A percentile compares a stretch with the other conserved stretches of the same genome.
phyloP scores from a whole-genome alignment of 306 rosid species.

The Elaeagnus macrophylla region DNA sequence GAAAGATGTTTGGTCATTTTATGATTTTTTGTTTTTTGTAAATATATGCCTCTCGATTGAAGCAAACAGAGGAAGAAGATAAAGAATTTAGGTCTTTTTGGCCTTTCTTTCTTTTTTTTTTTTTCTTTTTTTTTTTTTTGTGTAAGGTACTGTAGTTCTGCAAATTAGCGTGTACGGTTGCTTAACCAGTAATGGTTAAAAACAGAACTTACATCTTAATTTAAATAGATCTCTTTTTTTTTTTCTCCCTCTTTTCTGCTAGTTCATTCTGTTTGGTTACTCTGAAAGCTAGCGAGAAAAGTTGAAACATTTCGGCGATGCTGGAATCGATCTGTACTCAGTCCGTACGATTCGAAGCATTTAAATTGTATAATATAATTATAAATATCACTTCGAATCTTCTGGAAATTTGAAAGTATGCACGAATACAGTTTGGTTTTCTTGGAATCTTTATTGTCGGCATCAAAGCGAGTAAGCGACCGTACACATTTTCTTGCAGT shows the following conservation, averaged over 20 bases:
- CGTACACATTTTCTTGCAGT: background rate
- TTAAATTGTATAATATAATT: too few relatives aligned
- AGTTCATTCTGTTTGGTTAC: background rate
- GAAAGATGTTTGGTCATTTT: constrained; percentile 15
- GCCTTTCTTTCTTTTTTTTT: background rate
- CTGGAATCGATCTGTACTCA: too few relatives aligned
- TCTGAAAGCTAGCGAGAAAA: constrained; percentile 12
- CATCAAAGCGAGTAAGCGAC: constrained; percentile 8
- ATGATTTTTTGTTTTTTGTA: constrained; percentile 18
- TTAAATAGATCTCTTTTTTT: background rate
- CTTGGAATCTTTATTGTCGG: constrained; percentile 2
- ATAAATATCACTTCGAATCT: too few relatives aligned
- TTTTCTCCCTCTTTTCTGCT: background rate
- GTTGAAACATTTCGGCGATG: background rate
- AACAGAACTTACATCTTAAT: constrained; percentile 1
- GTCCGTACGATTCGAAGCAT: too few relatives aligned
- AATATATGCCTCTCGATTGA: constrained; percentile 38
- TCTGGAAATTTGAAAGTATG: too few relatives aligned
- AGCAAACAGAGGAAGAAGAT: constrained; percentile 6
- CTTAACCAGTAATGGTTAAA: constrained; percentile 25
- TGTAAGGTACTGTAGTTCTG: constrained; percentile 28
- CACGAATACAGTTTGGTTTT: too few relatives aligned
- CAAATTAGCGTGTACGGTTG: constrained; percentile 6
- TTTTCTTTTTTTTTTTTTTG: too few relatives aligned
- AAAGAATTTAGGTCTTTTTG: constrained; percentile 9